These are phyloP conservation scores for Wickerhamiella bombiphila DNA, from an alignment of 805 yeast species.

Conservation along the genomic window DNA sequence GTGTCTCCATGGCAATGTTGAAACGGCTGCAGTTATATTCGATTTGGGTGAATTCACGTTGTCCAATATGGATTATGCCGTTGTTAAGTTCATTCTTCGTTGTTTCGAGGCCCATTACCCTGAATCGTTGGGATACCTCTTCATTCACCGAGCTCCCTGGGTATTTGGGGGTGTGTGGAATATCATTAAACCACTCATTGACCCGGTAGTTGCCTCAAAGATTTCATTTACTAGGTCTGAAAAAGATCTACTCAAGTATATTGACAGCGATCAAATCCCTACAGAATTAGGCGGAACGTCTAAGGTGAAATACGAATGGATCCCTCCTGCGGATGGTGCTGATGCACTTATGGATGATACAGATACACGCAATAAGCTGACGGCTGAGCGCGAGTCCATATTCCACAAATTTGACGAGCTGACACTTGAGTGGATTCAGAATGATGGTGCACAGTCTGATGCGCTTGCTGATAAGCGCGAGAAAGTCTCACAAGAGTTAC, in stretches of 20 bases:
- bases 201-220: constrained; percentile 90
- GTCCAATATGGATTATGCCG: constrained; percentile 83
- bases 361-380: constrained; percentile 32
- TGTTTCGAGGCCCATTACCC: constrained; percentile 96
- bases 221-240: constrained; percentile 63
- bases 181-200: constrained; percentile 83
- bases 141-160: constrained; percentile 95
- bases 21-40: constrained; percentile 69
- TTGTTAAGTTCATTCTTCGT: constrained; percentile 77
- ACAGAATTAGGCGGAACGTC: constrained; percentile 63
- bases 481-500: constrained; percentile 37
- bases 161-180: constrained; percentile 90
- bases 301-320: constrained; percentile 41
- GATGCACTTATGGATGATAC: constrained; percentile 35
- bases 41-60: constrained; percentile 77
- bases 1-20: constrained; percentile 57
- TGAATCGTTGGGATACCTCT: constrained; percentile 70
- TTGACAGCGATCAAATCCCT: constrained; percentile 49
- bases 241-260: constrained; percentile 51
- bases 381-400: constrained; percentile 40
- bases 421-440: constrained; percentile 59
- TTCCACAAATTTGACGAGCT: constrained; percentile 41
- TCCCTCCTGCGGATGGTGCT: constrained; percentile 43
- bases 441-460: constrained; percentile 29
- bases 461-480: constrained; percentile 36